Base-by-base conservation (phyloP, 192 early-diverging fungal species). In the Tieghemiomyces parasiticus region DNA sequence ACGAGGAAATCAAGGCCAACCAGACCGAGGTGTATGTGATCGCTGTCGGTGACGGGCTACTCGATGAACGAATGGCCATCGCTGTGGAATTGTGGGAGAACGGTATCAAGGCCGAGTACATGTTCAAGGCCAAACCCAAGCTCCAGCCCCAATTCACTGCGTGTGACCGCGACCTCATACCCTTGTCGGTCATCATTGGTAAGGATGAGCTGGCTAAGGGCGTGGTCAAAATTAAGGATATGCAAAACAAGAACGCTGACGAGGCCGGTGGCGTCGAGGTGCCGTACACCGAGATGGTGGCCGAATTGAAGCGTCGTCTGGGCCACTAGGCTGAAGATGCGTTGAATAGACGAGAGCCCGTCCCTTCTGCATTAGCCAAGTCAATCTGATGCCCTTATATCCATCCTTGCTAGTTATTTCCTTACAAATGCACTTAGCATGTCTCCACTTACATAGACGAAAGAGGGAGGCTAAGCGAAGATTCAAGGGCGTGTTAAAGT, bases 81-180 rank as follows among this genome's bases (percentile, higher is more conserved):
- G 83, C 81, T 47, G 74, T 74, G 10, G 87, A 93, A 68, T 80
- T 99, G 6, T 99, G 95, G 95, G 84, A 97, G 72, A 81, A 77
- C 28, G 90, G 84, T 6, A 81, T 99, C 54, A 84, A 86, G 46
- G 86, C 94, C 31, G 87, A 93, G 68, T 97, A 87, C 71, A 71
- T 84, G 61, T 95, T 87, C 76, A 99, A 99, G 75, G 69, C 71
- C n/a, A 93, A 96, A 68, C 88, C 90, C 13, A 78, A 83, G 61
- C 72, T 87, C 49, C 81, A 86, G 48, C 67, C 65, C 4, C 91
- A 99, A 72, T 91, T 82, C 67, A 78, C 81, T 47, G 72, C 64
- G 9, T 92, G 91, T 64, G 89, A 93, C 56, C 79, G 78, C 29
- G 86, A 91, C 46, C 78, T 81, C 56, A 93, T 99, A 60, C 95